phyloP scores from a whole-genome alignment of 1,284 basidiomycete species.

The Ustanciosporium gigantosporum region DNA sequence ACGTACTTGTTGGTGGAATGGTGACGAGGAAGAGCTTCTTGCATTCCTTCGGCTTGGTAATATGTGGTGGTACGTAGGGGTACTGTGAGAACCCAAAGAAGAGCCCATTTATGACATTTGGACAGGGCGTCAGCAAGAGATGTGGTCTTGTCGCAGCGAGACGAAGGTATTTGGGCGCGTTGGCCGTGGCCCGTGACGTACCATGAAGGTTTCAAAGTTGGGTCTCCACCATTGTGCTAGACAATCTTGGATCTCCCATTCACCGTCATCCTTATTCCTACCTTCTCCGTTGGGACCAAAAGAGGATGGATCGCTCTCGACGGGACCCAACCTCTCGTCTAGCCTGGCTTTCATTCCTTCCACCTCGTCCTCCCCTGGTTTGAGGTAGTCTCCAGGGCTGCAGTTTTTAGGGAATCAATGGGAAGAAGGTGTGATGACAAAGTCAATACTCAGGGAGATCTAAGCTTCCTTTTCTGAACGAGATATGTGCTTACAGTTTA shows the following conservation, averaged over 20 bases:
- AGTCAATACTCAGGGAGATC: too few relatives aligned
- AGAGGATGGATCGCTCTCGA: conserved; percentile 42
- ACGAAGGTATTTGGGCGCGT: not conserved
- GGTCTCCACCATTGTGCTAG: conserved; percentile 96
- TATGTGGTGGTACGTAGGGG: conserved; percentile 93
- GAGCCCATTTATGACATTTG: not conserved
- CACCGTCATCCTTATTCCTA: conserved; percentile 73
- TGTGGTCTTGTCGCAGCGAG: not conserved
- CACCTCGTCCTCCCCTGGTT: conserved; percentile 89
- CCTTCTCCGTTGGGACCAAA: conserved; percentile 59
- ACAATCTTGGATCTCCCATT: conserved; percentile 94
- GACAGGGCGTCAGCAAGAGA: not conserved
- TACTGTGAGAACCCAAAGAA: conserved; percentile 69
- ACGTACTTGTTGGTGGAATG: conserved; percentile 88
- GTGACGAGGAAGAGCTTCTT: conserved; percentile 95
- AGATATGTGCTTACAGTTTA: conserved; percentile 93
- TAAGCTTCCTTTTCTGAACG: too few relatives aligned
- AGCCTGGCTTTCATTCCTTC: conserved; percentile 84
- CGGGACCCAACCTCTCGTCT: conserved; percentile 69
- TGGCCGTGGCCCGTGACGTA: conserved; percentile 65
- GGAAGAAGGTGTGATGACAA: too few relatives aligned
- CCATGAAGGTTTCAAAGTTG: conserved; percentile 97
- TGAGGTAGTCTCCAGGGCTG: conserved; percentile 96
- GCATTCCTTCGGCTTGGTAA: conserved; percentile 95
- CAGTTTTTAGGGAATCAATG: too few relatives aligned